phyloP scores from a whole-genome alignment of 2,329 filamentous ascomycete species.

The Apiospora koreana region DNA sequence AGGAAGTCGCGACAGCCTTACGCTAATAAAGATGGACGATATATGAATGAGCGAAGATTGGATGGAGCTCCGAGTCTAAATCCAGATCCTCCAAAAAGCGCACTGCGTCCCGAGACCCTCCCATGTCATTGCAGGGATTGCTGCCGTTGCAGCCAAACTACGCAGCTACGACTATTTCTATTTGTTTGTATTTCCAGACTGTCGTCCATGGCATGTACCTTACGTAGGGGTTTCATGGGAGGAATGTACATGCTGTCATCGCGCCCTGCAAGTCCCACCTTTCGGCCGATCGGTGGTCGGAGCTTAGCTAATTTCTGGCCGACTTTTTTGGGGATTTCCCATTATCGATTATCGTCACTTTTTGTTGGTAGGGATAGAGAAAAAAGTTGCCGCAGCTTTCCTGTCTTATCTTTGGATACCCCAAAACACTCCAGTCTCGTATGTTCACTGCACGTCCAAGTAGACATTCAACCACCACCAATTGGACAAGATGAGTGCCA shows the following conservation, averaged over 20 bases:
- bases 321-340: neutral
- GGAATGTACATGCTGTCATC: slow-evolving; percentile 5
- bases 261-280: neutral
- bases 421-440: neutral
- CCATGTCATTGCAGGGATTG: neutral
- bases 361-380: neutral
- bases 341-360: slow-evolving; percentile 5
- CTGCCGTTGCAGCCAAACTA: neutral
- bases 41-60: neutral
- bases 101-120: neutral
- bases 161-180: neutral
- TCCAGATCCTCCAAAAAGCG: slow-evolving; percentile 5
- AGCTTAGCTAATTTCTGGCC: slow-evolving; percentile 1
- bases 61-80: slow-evolving; percentile 7
- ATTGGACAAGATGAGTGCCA: slow-evolving; percentile 69
- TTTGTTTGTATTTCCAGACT: slow-evolving; percentile 1
- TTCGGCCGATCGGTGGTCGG: neutral
- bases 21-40: slow-evolving; percentile 14
- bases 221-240: neutral
- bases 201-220: neutral
- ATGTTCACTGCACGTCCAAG: neutral
- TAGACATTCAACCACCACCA: slow-evolving; percentile 17
- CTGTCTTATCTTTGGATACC: neutral
- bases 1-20: slow-evolving; percentile 18
- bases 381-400: neutral